Base-by-base conservation (phyloP, 768 basidiomycete species). In the Suillus clintonianus region DNA sequence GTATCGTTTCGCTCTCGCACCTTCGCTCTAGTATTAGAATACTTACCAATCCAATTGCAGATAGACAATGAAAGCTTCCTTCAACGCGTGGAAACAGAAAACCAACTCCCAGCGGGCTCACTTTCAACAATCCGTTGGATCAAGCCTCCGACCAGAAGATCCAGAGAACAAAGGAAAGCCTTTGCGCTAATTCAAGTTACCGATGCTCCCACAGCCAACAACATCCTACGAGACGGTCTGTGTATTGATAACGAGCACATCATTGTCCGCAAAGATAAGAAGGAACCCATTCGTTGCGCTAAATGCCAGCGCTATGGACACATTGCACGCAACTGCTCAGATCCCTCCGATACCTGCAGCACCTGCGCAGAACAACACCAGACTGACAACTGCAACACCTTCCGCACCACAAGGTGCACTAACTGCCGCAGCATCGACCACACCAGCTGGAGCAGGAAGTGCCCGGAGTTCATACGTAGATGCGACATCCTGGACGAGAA, bases 141-240 rank as follows among this genome's bases (percentile, higher is more conserved):
- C 30, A 77, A 78, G 48, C 66, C 71, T 0, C 19, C 62, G 0
- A 62, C 67, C 13, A 34, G 61, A 3, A 64, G 72, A 1, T 4
- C 17, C 0, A 22, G 34, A 15, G 51, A 53, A 1, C 79, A 78
- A 56, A 57, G 55, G 3, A 59, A 61, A 0, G 74, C 74, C 1
- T 71, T 75, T 58, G 57, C 70, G 0, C 67, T 77, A n/a, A 42
- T 77, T 5, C 62, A 61, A 1, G 66, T 78, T 58, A 39, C 11
- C 19, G 48, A 62, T 7, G 32, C 61, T 3, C 56, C 69, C 17
- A 53, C 63, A 27, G 74, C 73, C 11, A 78, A 78, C 67, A n/a
- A 41, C 0, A 68, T 66, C 4, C 64, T 77, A 14, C 8, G 48
- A 30, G 43, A 69, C 5, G 72, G 76, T 0, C 53, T 73, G 1